Evolutionary conservation across 2,329 filamentous ascomycete species (phyloP), one percentile per base, ranked within the genome.

Genomic region (Fusarium papillatum): DNA sequence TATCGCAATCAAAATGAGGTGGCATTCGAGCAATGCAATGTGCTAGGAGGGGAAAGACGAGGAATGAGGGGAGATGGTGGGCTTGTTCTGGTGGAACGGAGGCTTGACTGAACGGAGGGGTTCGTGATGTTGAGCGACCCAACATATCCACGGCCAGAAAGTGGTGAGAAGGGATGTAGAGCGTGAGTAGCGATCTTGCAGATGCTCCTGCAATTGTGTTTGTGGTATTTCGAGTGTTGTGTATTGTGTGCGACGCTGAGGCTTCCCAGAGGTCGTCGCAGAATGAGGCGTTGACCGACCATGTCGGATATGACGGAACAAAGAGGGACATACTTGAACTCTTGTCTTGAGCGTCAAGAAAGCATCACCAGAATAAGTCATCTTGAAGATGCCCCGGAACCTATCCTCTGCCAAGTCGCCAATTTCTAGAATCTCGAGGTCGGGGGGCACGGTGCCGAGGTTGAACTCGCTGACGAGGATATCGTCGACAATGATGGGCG

Each of bases 401-500:
- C 96, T 90, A 87, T 99, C 97, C 86, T 98, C 97, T 65, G 97
- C 97, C 83, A 99, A 88, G 85, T 99, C 97, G 69, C 97, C 97
- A 84, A 99, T 98, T 88, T 99, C 97, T 76, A 99, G 87, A 76
- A 99, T 98, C 86, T 99, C 97, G 80, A 99, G 87, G 82, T 98
- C 95, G 14, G 97, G 97, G 59, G 97, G 96, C 62, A 97, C 95
- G 72, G 95, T 96, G 82, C 97, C 97, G 74, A 99, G 90, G 85
- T 99, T 99, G 84, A 99, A 91, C 87, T 99, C 97, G 85, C 95
- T 98, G 78, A 99, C 97, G 84, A 98, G 91, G 86, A 99, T 98
- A 85, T 99, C 97, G 90, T 98, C 97, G 87, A 98, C 97, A 83
- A 99, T 99, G 82, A 98, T 98, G 72, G 97, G 97, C 69, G 97